These are phyloP conservation scores for Crithidia sp. DNA, from an alignment of 208 protist genomes.

Conservation along the genomic window DNA sequence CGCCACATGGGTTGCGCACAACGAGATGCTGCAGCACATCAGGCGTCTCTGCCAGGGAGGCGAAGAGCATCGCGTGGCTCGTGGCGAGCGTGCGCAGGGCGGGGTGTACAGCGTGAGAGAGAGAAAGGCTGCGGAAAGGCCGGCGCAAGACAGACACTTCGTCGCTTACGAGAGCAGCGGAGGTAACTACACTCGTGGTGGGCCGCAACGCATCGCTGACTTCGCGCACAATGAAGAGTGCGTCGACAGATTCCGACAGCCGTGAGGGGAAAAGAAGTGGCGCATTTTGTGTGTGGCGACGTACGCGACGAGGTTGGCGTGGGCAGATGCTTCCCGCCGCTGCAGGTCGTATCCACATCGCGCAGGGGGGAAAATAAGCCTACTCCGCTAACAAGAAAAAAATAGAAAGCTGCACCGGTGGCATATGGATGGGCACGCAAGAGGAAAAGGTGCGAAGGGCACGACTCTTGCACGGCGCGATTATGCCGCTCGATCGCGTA, in stretches of 20 bases:
- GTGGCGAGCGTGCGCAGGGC: slow-evolving; percentile 15
- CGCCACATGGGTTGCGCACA: slow-evolving; percentile 35
- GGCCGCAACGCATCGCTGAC: too few species aligned
- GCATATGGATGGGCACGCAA: too few species aligned
- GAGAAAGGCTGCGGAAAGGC: slow-evolving; percentile 21
- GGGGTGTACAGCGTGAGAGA: slow-evolving; percentile 24
- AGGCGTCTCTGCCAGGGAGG: slow-evolving; percentile 21
- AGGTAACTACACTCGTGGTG: too few species aligned
- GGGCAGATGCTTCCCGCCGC: not conserved
- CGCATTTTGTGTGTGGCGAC: not conserved
- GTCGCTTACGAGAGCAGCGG: not conserved
- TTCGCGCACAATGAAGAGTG: too few species aligned
- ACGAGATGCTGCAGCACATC: slow-evolving; percentile 30
- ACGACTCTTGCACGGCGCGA: too few species aligned
- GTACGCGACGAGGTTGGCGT: not conserved
- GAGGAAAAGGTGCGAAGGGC: too few species aligned
- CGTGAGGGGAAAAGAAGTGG: not conserved
- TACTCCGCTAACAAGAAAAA: not conserved
- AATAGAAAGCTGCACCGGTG: not conserved
- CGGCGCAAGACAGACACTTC: not conserved
- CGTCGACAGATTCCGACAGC: too few species aligned
- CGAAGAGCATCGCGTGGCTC: slow-evolving; percentile 34
- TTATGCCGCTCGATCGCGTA: too few species aligned
- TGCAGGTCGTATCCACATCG: not conserved
- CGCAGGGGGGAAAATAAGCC: not conserved